Evolutionary conservation across 2,329 filamentous ascomycete genomes (phyloP), one percentile per base, ranked within the genome.

Genomic region (Anisogramma anomala): DNA sequence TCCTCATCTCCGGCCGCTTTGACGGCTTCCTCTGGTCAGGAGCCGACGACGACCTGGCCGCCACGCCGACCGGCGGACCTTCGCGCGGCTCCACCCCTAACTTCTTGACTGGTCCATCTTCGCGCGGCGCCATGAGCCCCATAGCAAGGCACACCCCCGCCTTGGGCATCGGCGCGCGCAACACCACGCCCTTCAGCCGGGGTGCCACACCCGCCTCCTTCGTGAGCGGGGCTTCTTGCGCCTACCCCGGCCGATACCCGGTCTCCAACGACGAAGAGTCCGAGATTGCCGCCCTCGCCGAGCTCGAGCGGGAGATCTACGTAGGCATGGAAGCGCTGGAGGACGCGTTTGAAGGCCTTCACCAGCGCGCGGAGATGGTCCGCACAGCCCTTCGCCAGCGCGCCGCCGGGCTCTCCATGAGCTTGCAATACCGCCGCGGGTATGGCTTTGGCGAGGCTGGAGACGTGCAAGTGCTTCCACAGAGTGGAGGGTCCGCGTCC

Each of bases 241-340:
- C 57, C 9, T 58, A 60, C 6, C 60, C 63, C 3, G 66, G 58
- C 42, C 64, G 72, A 11, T 69, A 73, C 31, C 68, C 77, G 2
- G 88, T 96, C 3, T 88, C 87, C 3, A 76, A 94, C 44, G 89
- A 95, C 56, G 89, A 96, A 59, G 89, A 96, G 55, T 85, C 84
- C 40, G 89, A 95, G 58, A 88, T 95, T 53, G 84, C 84, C 1
- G 83, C 84, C 1, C 71, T 95, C 5, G 86, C 86, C 6, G 89
- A 95, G 61, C 79, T 95, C 28, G 89, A 96, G 61, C 78, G 87
- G 6, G 86, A 94, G 55, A 94, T 96, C 43, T 95, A 89, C 62
- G 72, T 78, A 25, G 85, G 88, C 47, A 96, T 96, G 89, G 89
- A 96, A 62, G 79, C 79, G 0, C 72, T 96, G 18, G 89, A 96